These are phyloP conservation scores for Lodderomyces orthopsilosis DNA, from an alignment of 1,139 yeast species.

Conservation along the genomic window DNA sequence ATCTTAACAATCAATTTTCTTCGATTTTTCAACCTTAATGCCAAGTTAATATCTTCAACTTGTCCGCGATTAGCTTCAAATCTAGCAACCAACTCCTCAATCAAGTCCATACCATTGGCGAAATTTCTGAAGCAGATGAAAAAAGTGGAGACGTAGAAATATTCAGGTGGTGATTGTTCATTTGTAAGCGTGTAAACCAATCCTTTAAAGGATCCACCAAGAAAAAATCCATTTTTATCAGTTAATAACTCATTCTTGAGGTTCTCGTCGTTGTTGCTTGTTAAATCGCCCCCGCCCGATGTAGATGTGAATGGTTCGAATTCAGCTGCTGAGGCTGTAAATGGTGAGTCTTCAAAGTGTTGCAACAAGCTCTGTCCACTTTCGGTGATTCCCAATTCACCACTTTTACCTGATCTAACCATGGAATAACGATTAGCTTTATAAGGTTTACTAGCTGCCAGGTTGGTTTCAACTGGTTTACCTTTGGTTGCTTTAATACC, in stretches of 20 bases:
- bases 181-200: slow-evolving; percentile 70
- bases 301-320: slow-evolving; percentile 34
- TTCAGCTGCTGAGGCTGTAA: slow-evolving; percentile 40
- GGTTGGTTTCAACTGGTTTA: neutral
- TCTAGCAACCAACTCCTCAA: slow-evolving; percentile 66
- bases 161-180: slow-evolving; percentile 67
- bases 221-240: slow-evolving; percentile 49
- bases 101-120: slow-evolving; percentile 64
- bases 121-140: slow-evolving; percentile 78
- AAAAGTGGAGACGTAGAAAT: slow-evolving; percentile 70
- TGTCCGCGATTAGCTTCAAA: slow-evolving; percentile 48
- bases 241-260: slow-evolving; percentile 43
- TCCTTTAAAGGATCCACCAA: slow-evolving; percentile 81
- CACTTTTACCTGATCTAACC: slow-evolving; percentile 57
- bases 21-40: slow-evolving; percentile 58
- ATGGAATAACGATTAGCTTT: slow-evolving; percentile 52
- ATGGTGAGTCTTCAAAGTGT: slow-evolving; percentile 42
- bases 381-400: slow-evolving; percentile 51
- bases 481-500: slow-evolving; percentile 24
- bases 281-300: slow-evolving; percentile 7
- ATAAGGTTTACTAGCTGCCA: slow-evolving; percentile 14
- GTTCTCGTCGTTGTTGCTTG: slow-evolving; percentile 2
- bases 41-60: slow-evolving; percentile 37
- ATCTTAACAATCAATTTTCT: slow-evolving; percentile 65
- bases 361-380: slow-evolving; percentile 56